Evolutionary conservation across 306 rosid genomes (phyloP).

Genomic region (Malus sylvestris): DNA sequence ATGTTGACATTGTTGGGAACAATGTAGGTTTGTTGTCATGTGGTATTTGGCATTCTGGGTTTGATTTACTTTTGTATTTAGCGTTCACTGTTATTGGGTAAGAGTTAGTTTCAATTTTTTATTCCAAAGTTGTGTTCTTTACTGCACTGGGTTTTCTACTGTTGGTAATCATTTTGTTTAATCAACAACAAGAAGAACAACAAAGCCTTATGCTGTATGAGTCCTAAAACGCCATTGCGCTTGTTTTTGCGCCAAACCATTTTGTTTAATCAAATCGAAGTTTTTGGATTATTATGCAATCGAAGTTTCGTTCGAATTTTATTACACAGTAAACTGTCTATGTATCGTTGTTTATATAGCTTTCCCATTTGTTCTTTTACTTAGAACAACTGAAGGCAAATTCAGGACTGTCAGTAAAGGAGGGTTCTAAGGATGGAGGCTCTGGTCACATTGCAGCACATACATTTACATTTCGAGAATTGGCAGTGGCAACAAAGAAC

Average conservation of each 20-base stretch:
- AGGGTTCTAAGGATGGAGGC: conserved; percentile 16
- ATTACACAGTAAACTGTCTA: neutral
- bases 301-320: neutral
- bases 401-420: conserved; percentile 12
- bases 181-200: too few species aligned
- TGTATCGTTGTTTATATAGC: neutral
- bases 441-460: conserved; percentile 49
- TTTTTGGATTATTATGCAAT: neutral
- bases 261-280: neutral
- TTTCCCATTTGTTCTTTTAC: neutral
- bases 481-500: conserved; percentile 47
- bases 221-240: too few species aligned
- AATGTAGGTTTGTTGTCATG: neutral
- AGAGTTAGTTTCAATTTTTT: neutral
- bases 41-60: neutral
- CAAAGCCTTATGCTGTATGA: too few species aligned
- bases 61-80: neutral
- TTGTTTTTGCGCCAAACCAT: too few species aligned
- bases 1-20: neutral
- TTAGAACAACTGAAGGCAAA: conserved; percentile 29
- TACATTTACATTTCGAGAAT: conserved; percentile 48
- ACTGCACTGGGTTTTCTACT: neutral
- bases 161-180: neutral
- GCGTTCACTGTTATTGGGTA: neutral
- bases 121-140: neutral